A percentile compares a stretch with the other conserved stretches of the same genome.
Evolutionary conservation across 139 green algal genomes (phyloP).

Genomic region (Picochlorum sp.): DNA sequence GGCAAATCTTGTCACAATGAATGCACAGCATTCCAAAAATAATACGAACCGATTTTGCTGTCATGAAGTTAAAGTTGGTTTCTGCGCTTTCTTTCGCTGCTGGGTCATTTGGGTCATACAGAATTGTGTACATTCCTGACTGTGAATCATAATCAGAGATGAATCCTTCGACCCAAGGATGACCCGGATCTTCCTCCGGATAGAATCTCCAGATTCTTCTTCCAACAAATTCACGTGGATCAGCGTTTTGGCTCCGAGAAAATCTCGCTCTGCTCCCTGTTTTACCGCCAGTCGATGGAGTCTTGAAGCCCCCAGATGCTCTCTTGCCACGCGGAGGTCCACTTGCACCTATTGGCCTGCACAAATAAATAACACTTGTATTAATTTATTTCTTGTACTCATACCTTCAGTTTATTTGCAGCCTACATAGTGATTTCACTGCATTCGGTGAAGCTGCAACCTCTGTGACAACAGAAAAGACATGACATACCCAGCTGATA

Average conservation of each 20-base stretch:
- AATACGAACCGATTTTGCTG: background rate
- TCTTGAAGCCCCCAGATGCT: background rate
- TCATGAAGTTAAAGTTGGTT: conserved; percentile 11
- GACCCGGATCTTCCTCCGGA: background rate
- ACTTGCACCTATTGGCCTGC: background rate
- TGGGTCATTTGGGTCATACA: conserved; percentile 30
- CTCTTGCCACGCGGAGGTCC: background rate
- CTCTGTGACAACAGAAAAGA: background rate
- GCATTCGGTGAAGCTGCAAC: background rate
- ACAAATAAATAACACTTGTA: too few species aligned
- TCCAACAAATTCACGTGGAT: conserved; percentile 5
- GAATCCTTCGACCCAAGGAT: conserved; percentile 30
- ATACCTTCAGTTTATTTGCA: too few species aligned
- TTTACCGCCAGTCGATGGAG: background rate
- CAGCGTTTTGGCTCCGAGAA: background rate
- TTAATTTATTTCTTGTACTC: too few species aligned
- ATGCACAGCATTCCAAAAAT: background rate
- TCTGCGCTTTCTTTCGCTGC: conserved; percentile 11
- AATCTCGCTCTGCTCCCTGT: background rate
- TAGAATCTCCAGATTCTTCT: conserved; percentile 10
- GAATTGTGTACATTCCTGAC: conserved; percentile 9
- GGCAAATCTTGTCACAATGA: too few species aligned
- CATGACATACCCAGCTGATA: background rate
- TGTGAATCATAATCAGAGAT: conserved; percentile 28
- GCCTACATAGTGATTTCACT: background rate